These are phyloP conservation scores for Eucalyptus leucophloia DNA, from an alignment of 345 rosid genomes.

Conservation along the genomic window DNA sequence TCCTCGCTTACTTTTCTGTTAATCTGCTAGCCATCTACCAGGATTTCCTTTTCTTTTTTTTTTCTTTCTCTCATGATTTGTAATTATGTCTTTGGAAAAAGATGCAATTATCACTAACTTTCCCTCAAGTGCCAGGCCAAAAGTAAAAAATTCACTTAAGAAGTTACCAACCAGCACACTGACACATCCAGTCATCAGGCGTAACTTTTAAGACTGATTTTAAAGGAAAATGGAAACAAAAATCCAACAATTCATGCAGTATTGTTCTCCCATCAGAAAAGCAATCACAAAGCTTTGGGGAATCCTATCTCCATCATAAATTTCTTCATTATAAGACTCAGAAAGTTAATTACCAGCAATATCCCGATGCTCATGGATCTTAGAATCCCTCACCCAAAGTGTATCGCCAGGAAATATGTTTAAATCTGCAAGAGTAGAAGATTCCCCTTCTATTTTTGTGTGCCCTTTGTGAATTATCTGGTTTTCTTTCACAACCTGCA, in stretches of 20 bases:
- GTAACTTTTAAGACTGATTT: background rate
- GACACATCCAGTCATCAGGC: background rate
- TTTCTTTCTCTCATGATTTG: background rate
- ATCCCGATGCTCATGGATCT: conserved; percentile 89
- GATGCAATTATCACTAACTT: background rate
- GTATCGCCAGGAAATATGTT: conserved; percentile 92
- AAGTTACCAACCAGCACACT: background rate
- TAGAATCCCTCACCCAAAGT: conserved; percentile 96
- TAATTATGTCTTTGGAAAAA: background rate
- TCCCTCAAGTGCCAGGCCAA: background rate
- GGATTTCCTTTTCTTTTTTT: background rate
- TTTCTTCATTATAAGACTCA: background rate
- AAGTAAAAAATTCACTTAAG: background rate
- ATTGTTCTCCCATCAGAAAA: background rate
- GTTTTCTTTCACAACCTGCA: conserved; percentile 94
- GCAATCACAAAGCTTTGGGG: background rate
- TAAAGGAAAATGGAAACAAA: background rate
- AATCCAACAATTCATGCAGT: background rate
- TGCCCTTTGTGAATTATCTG: conserved; percentile 91
- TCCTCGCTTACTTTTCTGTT: background rate
- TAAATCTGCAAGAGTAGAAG: conserved; percentile 92
- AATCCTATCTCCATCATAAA: background rate
- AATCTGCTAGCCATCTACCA: background rate
- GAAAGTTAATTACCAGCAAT: conserved; percentile 65
- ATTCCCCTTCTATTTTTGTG: conserved; percentile 60